These are phyloP conservation scores for Pseudogymnoascus sp. DNA, from an alignment of 2,329 filamentous ascomycete genomes.

Conservation along the genomic window DNA sequence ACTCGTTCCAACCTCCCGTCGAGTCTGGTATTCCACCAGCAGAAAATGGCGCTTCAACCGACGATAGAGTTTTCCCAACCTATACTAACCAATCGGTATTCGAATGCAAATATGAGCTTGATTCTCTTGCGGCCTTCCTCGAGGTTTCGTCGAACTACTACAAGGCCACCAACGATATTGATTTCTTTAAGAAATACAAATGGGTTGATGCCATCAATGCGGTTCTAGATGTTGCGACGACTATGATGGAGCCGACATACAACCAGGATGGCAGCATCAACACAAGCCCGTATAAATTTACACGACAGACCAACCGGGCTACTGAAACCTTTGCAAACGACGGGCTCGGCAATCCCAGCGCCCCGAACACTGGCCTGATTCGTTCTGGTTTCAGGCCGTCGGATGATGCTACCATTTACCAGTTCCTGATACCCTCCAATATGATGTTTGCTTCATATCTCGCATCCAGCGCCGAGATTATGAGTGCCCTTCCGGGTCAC, in stretches of 20 bases:
- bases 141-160: constrained; percentile 75
- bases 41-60: constrained; percentile 48
- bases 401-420: constrained; percentile 74
- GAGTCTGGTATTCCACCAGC: constrained; percentile 58
- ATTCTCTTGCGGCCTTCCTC: constrained; percentile 81
- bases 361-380: constrained; percentile 65
- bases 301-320: constrained; percentile 59
- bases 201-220: constrained; percentile 68
- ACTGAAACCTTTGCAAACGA: constrained; percentile 74
- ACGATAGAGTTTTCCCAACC: constrained; percentile 56
- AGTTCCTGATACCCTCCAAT: constrained; percentile 84
- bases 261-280: constrained; percentile 47
- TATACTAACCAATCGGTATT: constrained; percentile 69
- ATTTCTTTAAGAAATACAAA: constrained; percentile 62
- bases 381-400: constrained; percentile 84
- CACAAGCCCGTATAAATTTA: constrained; percentile 63
- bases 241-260: constrained; percentile 70
- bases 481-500: constrained; percentile 40
- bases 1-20: constrained; percentile 78
- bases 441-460: constrained; percentile 70
- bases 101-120: constrained; percentile 94
- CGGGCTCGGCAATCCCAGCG: constrained; percentile 74
- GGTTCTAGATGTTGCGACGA: constrained; percentile 58
- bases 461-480: constrained; percentile 42
- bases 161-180: constrained; percentile 59